Conservation (phyloP, 352 stramenopile genomes). For the Phytophthora tentaculata region DNA sequence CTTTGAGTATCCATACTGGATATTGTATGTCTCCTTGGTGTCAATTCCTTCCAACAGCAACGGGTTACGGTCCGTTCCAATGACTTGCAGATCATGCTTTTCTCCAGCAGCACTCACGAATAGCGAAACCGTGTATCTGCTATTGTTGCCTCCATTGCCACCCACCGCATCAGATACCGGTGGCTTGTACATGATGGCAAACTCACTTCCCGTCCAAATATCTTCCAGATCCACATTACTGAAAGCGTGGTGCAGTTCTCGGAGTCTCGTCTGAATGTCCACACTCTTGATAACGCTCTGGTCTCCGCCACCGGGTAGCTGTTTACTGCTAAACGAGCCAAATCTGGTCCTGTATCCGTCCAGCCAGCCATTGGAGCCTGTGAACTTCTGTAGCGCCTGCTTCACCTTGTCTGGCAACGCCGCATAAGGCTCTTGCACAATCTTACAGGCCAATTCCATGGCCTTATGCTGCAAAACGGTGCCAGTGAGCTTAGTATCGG, state of each 20-base stretch:
- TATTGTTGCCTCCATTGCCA: conserved; percentile 25
- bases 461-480: conserved; percentile 84
- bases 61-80: conserved; percentile 68
- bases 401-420: conserved; percentile 76
- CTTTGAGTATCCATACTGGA: conserved; percentile 85
- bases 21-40: conserved; percentile 64
- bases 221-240: conserved; percentile 67
- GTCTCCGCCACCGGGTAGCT: conserved; percentile 42
- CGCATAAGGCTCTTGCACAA: conserved; percentile 72
- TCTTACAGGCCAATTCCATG: conserved; percentile 83
- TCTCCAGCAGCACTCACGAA: conserved; percentile 81
- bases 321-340: conserved; percentile 83
- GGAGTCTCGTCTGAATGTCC: conserved; percentile 84
- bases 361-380: conserved; percentile 84
- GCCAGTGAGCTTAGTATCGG: conserved; percentile 82
- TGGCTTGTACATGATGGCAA: conserved; percentile 72
- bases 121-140: conserved; percentile 76
- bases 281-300: conserved; percentile 85
- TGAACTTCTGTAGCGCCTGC: conserved; percentile 79
- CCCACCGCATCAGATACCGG: conserved; percentile 17
- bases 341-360: conserved; percentile 87
- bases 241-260: conserved; percentile 80
- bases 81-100: conserved; percentile 85
- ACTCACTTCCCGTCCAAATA: conserved; percentile 83
- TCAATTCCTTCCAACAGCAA: conserved; percentile 68